phyloP scores from a whole-genome alignment of 495 filamentous ascomycete species.

The Acidiella bohemica region DNA sequence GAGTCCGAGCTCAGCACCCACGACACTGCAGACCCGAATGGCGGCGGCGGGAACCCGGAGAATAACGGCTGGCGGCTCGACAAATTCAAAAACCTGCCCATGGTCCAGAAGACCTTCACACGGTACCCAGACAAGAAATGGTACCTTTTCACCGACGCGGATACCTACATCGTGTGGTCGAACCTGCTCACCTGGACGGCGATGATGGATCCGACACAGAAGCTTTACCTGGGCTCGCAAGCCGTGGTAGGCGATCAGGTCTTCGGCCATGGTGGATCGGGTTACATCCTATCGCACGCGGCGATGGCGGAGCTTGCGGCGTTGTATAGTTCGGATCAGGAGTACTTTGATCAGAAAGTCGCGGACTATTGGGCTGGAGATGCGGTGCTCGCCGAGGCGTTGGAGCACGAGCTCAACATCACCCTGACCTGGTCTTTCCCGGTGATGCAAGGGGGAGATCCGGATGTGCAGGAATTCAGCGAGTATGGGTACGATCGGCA shows the following conservation, averaged over 20 bases:
- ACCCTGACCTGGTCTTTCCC: constrained; percentile 4
- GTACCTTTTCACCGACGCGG: constrained; percentile 57
- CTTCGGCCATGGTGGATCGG: constrained; percentile 46
- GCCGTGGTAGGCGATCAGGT: constrained; percentile 19
- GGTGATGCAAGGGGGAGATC: too few relatives aligned
- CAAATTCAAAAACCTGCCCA: constrained; percentile 59
- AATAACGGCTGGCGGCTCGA: constrained; percentile 48
- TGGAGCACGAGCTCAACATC: not conserved
- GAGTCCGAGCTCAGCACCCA: constrained; percentile 5
- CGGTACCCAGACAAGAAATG: constrained; percentile 40
- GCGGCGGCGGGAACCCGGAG: constrained; percentile 7
- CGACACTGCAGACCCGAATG: constrained; percentile 4
- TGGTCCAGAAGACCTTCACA: constrained; percentile 43
- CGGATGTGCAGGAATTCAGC: constrained; percentile 8
- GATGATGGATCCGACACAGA: constrained; percentile 34
- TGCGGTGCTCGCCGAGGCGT: constrained; percentile 6
- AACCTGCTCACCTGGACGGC: constrained; percentile 44
- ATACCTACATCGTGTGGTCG: constrained; percentile 53
- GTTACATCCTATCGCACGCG: constrained; percentile 27
- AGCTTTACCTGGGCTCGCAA: constrained; percentile 39
- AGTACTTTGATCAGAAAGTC: constrained; percentile 1
- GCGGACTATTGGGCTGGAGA: constrained; percentile 15
- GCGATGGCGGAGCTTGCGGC: constrained; percentile 3
- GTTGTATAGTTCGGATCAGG: not conserved
- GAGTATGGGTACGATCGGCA: constrained; percentile 2